phyloP scores from a whole-genome alignment of 495 filamentous ascomycete species.

The Talaromyces nanjingensis region DNA sequence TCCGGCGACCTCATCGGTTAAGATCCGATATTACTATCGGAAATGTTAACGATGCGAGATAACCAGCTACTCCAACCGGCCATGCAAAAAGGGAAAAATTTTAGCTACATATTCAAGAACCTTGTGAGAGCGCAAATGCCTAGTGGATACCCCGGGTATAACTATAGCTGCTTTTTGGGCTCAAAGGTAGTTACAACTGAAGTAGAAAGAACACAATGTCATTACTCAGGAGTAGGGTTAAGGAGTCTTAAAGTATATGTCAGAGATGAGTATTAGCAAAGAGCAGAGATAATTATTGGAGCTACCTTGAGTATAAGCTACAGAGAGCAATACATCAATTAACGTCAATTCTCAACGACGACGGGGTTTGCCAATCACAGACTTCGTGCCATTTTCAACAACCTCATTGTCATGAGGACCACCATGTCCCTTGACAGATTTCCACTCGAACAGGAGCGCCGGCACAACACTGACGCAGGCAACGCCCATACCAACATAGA shows the following conservation, averaged over 20 bases:
- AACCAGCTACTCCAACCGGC: not conserved
- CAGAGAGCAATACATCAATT: too few species aligned
- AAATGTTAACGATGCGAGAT: not conserved
- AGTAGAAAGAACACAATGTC: too few species aligned
- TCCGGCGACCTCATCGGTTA: not conserved
- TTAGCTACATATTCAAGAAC: too few species aligned
- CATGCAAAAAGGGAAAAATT: not conserved
- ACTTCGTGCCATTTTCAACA: not conserved
- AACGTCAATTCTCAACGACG: not conserved
- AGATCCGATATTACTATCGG: not conserved
- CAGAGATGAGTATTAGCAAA: too few species aligned
- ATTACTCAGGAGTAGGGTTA: too few species aligned
- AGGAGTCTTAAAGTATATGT: too few species aligned
- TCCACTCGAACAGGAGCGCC: not conserved
- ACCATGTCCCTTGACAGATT: not conserved
- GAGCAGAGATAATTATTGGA: too few species aligned
- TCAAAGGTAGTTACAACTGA: too few species aligned
- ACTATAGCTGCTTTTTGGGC: too few species aligned
- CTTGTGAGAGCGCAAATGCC: too few species aligned
- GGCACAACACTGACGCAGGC: not conserved
- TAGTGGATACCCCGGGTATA: too few species aligned
- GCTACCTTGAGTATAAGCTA: too few species aligned
- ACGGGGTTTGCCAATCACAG: not conserved
- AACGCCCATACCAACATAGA: not conserved
- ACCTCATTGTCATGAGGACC: not conserved